phyloP scores from a whole-genome alignment of 148 eudicot genomes.

The Vaccinium macrocarpon region DNA sequence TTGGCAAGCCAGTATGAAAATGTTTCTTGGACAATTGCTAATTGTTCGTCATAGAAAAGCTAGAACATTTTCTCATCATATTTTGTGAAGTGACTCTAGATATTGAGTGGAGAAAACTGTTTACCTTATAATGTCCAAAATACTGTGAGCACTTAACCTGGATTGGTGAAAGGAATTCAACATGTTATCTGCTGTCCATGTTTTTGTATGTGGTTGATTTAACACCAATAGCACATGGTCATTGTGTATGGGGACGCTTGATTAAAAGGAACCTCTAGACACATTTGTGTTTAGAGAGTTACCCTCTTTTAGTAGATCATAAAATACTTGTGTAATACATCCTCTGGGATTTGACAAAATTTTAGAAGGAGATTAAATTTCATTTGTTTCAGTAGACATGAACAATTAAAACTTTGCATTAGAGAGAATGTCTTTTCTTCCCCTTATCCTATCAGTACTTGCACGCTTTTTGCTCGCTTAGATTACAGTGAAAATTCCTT shows the following conservation, averaged over 20 bases:
- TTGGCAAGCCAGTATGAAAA: background rate
- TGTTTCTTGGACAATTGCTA: background rate
- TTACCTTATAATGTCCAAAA: background rate
- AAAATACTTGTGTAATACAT: background rate
- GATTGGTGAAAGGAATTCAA: background rate
- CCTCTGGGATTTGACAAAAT: background rate
- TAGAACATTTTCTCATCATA: background rate
- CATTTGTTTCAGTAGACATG: background rate
- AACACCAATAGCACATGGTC: background rate
- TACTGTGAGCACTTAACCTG: background rate
- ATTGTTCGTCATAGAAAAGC: background rate
- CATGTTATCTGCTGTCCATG: background rate
- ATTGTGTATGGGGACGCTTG: background rate
- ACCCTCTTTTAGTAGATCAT: background rate
- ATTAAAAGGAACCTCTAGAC: background rate
- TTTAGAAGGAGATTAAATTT: background rate
- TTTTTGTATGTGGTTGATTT: background rate
- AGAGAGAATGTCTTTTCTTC: background rate
- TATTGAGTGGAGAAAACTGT: background rate
- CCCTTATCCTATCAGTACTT: background rate
- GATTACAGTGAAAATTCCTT: background rate
- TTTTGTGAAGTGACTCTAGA: background rate
- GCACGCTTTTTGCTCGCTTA: background rate
- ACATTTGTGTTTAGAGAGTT: background rate
- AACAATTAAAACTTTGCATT: background rate